Base-by-base conservation (phyloP, 768 basidiomycete genomes). In the Termitomyces sp. region DNA sequence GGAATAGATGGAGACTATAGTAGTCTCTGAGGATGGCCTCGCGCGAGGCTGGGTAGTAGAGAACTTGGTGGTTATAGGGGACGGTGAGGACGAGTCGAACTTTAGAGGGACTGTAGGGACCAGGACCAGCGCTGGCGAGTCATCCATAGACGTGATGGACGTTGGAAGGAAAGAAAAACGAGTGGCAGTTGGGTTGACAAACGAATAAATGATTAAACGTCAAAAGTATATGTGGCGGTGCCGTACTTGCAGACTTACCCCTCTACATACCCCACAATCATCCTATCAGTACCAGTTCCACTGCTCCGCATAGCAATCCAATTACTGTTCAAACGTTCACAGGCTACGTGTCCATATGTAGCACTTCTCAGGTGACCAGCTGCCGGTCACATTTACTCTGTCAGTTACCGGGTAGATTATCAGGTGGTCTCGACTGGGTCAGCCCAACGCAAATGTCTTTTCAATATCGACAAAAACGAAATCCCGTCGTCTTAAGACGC, bases 1-100 rank as follows among this genome's bases (percentile, higher is more conserved):
- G 50, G 88, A 90, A 69, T 91, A 93, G 56, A 93, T 92, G 54
- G 88, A 85, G 67, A 87, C 84, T 67, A 92, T 88, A 13, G 89
- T 83, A 50, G 87, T 83, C 64, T 90, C 89, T 13, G 87, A 83
- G 0, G 87, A 85, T 56, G 74, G 75, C 57, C 85, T 80, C 63
- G 73, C 74, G 52, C 83, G 81, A 63, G 73, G 74, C 52, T 75
- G 74, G 68, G 71, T 47, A 65, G 64, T 54, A 65, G 18, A n/a
- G 38, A 40, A 7, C 18, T 18, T 40, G 38, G 38, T 18, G 18
- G 38, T n/a, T 18, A n/a, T n/a, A 20, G 40, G 40, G 3, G 70
- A 67, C 60, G 28, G 68, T 63, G 49, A 61, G 61, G 47, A 76
- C 44, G 71, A 67, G 71, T 67, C 63, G 6, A 62, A 56, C 28